phyloP scores from a whole-genome alignment of 2,329 filamentous ascomycete species.

The Pseudodiploospora longispora region DNA sequence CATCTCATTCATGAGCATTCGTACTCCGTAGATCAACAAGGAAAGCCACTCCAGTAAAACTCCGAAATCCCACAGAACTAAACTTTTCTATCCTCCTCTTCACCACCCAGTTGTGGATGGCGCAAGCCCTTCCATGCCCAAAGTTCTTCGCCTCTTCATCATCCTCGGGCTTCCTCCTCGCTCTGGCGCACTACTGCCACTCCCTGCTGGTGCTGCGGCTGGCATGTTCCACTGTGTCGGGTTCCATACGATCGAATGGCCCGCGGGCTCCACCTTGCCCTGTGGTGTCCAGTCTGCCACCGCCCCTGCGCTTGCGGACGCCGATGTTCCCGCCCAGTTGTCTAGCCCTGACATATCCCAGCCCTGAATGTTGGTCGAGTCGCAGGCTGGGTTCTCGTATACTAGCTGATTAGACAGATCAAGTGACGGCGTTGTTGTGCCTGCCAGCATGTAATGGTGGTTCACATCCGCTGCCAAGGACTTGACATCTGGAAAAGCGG shows the following conservation, averaged over 20 bases:
- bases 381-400: conserved; percentile 26
- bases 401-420: conserved; percentile 25
- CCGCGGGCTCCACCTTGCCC: conserved; percentile 22
- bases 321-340: conserved; percentile 21
- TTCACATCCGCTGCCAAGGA: conserved; percentile 21
- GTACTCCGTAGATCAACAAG: neutral
- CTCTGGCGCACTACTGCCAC: conserved; percentile 15
- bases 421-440: conserved; percentile 19
- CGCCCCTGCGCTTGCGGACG: conserved; percentile 16
- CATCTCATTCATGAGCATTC: neutral
- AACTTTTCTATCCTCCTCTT: neutral
- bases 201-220: conserved; percentile 15
- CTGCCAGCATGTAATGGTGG: conserved; percentile 20
- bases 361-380: conserved; percentile 22
- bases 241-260: conserved; percentile 27
- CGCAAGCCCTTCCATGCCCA: conserved; percentile 23
- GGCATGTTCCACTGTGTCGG: conserved; percentile 26
- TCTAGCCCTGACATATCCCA: conserved; percentile 31
- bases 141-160: conserved; percentile 28
- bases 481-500: conserved; percentile 26
- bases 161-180: conserved; percentile 27
- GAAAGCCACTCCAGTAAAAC: neutral
- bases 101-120: conserved; percentile 26
- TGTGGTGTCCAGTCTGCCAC: conserved; percentile 23
- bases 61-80: neutral